A percentile compares a stretch with the other conserved stretches of the same genome.
phyloP scores from a whole-genome alignment of 2,329 filamentous ascomycete species.

The Fusarium citri region DNA sequence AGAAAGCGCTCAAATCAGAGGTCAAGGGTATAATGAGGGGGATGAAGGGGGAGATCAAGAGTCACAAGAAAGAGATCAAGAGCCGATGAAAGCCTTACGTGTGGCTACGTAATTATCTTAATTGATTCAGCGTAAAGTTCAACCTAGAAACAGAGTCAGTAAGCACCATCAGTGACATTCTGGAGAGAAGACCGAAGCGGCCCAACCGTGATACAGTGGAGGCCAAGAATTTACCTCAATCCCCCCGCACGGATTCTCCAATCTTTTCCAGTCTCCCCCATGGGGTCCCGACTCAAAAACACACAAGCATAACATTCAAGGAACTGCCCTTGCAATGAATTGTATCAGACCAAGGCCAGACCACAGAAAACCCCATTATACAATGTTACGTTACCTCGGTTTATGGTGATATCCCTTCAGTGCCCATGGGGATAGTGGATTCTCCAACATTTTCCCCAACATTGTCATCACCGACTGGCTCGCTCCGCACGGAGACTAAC shows the following conservation, averaged over 20 bases:
- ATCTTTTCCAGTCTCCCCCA: neutral
- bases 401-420: slow-evolving; percentile 7
- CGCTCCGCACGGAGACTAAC: slow-evolving; percentile 6
- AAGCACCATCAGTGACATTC: neutral
- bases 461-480: neutral
- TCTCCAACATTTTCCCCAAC: slow-evolving; percentile 21
- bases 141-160: neutral
- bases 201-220: neutral
- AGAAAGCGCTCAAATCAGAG: slow-evolving; percentile 31
- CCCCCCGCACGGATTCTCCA: slow-evolving; percentile 20
- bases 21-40: slow-evolving; percentile 22
- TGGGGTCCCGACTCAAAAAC: neutral
- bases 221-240: slow-evolving; percentile 3
- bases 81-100: neutral
- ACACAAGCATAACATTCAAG: neutral
- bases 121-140: neutral
- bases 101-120: neutral
- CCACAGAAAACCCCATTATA: neutral
- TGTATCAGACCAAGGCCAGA: neutral
- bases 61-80: slow-evolving; percentile 10
- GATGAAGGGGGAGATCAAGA: slow-evolving; percentile 14
- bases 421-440: slow-evolving; percentile 10
- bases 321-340: neutral
- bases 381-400: slow-evolving; percentile 7
- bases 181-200: slow-evolving; percentile 12